Conservation (phyloP, 768 basidiomycete genomes). For the Daedaleopsis sinensis region DNA sequence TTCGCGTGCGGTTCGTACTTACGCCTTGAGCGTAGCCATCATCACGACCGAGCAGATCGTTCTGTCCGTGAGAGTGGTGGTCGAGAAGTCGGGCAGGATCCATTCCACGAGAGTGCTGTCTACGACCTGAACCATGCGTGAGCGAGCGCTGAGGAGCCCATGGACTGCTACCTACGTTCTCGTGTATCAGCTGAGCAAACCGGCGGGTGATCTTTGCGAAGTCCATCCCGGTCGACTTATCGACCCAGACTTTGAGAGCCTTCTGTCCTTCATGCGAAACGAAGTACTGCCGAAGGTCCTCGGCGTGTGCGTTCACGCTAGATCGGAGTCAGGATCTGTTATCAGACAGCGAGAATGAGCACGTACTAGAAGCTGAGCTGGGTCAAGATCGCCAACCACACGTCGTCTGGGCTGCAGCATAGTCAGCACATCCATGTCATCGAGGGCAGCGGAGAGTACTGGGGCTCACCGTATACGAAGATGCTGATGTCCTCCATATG, state of each 20-base stretch:
- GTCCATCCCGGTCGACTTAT: background rate
- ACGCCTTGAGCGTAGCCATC: conserved; percentile 32
- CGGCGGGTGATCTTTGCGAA: conserved; percentile 28
- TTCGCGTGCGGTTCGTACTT: background rate
- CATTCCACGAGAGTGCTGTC: conserved; percentile 30
- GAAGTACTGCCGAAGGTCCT: conserved; percentile 37
- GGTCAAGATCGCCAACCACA: conserved; percentile 48
- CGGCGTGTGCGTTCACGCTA: conserved; percentile 32
- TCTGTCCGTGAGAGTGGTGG: conserved; percentile 32
- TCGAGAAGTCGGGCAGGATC: conserved; percentile 35
- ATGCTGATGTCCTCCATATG: conserved; percentile 4
- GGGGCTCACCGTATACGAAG: conserved; percentile 3
- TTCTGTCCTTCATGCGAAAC: conserved; percentile 39
- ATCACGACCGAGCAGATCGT: conserved; percentile 31
- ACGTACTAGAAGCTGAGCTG: conserved; percentile 38
- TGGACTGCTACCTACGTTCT: conserved; percentile 11
- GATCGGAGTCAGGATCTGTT: background rate
- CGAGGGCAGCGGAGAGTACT: background rate
- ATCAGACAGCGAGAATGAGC: background rate
- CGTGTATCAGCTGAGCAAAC: conserved; percentile 30
- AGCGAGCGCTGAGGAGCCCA: background rate
- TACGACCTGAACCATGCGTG: conserved; percentile 19
- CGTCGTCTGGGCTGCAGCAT: conserved; percentile 47
- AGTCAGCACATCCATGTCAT: background rate
- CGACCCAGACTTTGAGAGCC: conserved; percentile 32